phyloP scores from a whole-genome alignment of 352 stramenopile genomes.

The Phytophthora melonis region DNA sequence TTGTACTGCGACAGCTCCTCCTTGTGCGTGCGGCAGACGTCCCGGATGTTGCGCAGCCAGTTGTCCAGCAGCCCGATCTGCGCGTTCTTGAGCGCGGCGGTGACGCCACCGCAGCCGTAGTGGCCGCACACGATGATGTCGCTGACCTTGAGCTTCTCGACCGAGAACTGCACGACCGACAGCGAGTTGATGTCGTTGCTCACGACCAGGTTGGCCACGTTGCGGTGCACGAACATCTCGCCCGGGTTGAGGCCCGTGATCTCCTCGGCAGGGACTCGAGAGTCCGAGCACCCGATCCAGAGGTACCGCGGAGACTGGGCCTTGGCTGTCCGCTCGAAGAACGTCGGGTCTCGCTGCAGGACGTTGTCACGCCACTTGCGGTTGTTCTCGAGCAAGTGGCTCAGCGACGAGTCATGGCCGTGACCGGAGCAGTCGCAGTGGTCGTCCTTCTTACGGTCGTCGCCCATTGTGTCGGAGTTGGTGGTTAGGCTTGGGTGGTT shows the following conservation, averaged over 20 bases:
- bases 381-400: constrained; percentile 76
- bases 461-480: constrained; percentile 10
- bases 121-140: constrained; percentile 93
- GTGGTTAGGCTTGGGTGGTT: neutral
- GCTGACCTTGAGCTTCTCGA: constrained; percentile 91
- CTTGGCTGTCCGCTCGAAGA: constrained; percentile 73
- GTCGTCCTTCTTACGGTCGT: constrained; percentile 23
- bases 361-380: constrained; percentile 69
- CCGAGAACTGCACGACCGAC: constrained; percentile 73
- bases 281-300: constrained; percentile 91
- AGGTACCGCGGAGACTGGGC: constrained; percentile 88
- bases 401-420: constrained; percentile 40
- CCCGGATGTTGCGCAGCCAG: constrained; percentile 93
- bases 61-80: constrained; percentile 88
- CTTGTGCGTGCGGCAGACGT: constrained; percentile 51
- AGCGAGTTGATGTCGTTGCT: constrained; percentile 71
- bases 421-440: constrained; percentile 29
- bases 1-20: constrained; percentile 31
- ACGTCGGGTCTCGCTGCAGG: constrained; percentile 59
- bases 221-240: constrained; percentile 92
- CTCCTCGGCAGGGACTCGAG: constrained; percentile 83
- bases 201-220: constrained; percentile 85
- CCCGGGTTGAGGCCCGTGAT: constrained; percentile 83
- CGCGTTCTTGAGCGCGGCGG: constrained; percentile 78
- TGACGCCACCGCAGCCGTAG: constrained; percentile 91